Conservation (phyloP, 306 rosid genomes). For the Benincasa hispida region DNA sequence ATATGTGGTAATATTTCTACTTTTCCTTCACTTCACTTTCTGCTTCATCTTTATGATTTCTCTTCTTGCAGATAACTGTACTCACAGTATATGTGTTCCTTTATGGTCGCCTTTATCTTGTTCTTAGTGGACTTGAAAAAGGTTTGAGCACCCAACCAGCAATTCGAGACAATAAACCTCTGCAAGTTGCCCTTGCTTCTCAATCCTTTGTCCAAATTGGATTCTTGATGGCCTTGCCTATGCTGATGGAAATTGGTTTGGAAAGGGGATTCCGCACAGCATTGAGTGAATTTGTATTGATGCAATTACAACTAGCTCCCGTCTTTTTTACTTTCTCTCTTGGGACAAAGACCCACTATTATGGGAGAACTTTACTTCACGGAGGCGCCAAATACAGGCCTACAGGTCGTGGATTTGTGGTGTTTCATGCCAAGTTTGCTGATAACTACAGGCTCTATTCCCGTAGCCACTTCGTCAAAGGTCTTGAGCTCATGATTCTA, state of each 20-base stretch:
- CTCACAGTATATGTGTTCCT: slow-evolving; percentile 88
- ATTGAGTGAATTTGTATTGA: slow-evolving; percentile 79
- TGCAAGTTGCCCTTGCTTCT: slow-evolving; percentile 96
- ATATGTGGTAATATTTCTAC: neutral
- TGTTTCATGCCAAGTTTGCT: slow-evolving; percentile 97
- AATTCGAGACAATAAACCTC: slow-evolving; percentile 86
- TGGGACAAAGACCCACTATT: slow-evolving; percentile 94
- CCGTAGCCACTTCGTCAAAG: slow-evolving; percentile 98
- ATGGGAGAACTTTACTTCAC: slow-evolving; percentile 91
- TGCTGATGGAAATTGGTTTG: slow-evolving; percentile 97
- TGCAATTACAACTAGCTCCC: slow-evolving; percentile 94
- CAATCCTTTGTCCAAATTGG: slow-evolving; percentile 98
- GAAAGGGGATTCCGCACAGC: slow-evolving; percentile 98
- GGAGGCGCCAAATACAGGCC: slow-evolving; percentile 97
- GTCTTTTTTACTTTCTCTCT: slow-evolving; percentile 96
- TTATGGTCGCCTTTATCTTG: slow-evolving; percentile 93
- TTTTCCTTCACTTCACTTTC: neutral
- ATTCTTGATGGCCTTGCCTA: slow-evolving; percentile 87
- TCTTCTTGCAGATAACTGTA: slow-evolving; percentile 72
- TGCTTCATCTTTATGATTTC: neutral
- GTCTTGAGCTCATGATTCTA: slow-evolving; percentile 80
- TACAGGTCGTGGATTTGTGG: slow-evolving; percentile 96
- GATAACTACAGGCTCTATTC: slow-evolving; percentile 95
- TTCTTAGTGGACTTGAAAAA: slow-evolving; percentile 94
- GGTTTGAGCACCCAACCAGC: slow-evolving; percentile 64